phyloP scores from a whole-genome alignment of 805 yeast genomes.

The Ogataea angusta region DNA sequence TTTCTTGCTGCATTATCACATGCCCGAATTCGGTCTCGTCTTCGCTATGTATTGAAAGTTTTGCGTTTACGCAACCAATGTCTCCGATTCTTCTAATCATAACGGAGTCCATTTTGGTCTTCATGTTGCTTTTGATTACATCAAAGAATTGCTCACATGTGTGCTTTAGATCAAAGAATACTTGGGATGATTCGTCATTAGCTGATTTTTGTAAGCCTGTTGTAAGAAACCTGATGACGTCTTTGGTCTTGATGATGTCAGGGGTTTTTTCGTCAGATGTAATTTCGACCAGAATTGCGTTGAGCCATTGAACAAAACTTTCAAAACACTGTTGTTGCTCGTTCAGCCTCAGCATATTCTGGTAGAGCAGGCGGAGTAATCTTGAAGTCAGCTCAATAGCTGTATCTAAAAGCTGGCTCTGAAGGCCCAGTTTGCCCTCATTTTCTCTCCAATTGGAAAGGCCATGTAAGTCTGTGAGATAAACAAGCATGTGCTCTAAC shows the following conservation, averaged over 20 bases:
- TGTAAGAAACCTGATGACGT: constrained; percentile 32
- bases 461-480: constrained; percentile 42
- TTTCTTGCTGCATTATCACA: constrained; percentile 10
- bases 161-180: constrained; percentile 13
- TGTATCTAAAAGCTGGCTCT: constrained; percentile 14
- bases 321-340: constrained; percentile 46
- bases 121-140: constrained; percentile 23
- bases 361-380: constrained; percentile 35
- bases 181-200: constrained; percentile 3
- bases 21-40: constrained; percentile 7
- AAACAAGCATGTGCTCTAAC: constrained; percentile 50
- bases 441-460: constrained; percentile 37
- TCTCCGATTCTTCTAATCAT: constrained; percentile 14
- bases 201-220: constrained; percentile 15
- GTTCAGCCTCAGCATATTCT: constrained; percentile 41
- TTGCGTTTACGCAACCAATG: constrained; percentile 12
- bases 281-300: constrained; percentile 34
- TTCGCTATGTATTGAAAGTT: constrained; percentile 2
- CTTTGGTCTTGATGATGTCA: constrained; percentile 22
- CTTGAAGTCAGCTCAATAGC: constrained; percentile 20
- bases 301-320: constrained; percentile 44
- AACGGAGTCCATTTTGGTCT: constrained; percentile 13
- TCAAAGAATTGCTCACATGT: constrained; percentile 15
- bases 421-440: constrained; percentile 18
- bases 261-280: constrained; percentile 36